phyloP scores from a whole-genome alignment of 2,329 filamentous ascomycete genomes.

The Ambrosiella beaveri region DNA sequence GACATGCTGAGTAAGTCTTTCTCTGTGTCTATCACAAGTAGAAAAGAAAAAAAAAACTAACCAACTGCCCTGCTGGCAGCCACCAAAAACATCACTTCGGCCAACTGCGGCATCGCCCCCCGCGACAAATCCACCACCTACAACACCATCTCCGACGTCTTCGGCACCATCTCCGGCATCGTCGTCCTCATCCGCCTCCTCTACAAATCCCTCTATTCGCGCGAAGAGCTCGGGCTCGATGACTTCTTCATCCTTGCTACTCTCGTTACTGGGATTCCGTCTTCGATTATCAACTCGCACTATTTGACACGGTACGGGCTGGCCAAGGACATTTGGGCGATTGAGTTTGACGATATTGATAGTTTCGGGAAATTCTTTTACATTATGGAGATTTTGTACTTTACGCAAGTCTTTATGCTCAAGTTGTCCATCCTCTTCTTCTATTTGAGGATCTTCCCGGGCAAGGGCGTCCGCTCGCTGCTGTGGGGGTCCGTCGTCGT shows the following conservation, averaged over 20 bases:
- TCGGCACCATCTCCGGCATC: slow-evolving; percentile 21
- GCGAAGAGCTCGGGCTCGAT: slow-evolving; percentile 20
- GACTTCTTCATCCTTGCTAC: slow-evolving; percentile 21
- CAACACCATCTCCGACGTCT: slow-evolving; percentile 18
- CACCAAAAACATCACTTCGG: slow-evolving; percentile 17
- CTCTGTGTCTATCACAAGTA: neutral
- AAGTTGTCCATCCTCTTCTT: slow-evolving; percentile 33
- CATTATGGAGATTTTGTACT: slow-evolving; percentile 25
- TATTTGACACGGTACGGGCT: slow-evolving; percentile 22
- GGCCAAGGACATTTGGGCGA: slow-evolving; percentile 29
- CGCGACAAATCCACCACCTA: slow-evolving; percentile 20
- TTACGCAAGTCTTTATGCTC: slow-evolving; percentile 24
- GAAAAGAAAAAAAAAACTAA: neutral
- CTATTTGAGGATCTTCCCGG: slow-evolving; percentile 33
- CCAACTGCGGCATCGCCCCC: slow-evolving; percentile 16
- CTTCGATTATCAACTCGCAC: slow-evolving; percentile 18
- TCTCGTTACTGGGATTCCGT: slow-evolving; percentile 17
- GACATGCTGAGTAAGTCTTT: slow-evolving; percentile 19
- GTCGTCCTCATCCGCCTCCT: slow-evolving; percentile 24
- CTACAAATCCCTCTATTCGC: slow-evolving; percentile 19
- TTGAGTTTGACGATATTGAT: slow-evolving; percentile 24
- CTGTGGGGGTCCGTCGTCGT: slow-evolving; percentile 24
- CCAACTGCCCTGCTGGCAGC: slow-evolving; percentile 2
- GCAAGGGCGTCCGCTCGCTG: slow-evolving; percentile 19
- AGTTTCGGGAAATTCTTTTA: slow-evolving; percentile 24